Conservation (phyloP, 805 yeast genomes). For the Yarrowia yakushimensis region DNA sequence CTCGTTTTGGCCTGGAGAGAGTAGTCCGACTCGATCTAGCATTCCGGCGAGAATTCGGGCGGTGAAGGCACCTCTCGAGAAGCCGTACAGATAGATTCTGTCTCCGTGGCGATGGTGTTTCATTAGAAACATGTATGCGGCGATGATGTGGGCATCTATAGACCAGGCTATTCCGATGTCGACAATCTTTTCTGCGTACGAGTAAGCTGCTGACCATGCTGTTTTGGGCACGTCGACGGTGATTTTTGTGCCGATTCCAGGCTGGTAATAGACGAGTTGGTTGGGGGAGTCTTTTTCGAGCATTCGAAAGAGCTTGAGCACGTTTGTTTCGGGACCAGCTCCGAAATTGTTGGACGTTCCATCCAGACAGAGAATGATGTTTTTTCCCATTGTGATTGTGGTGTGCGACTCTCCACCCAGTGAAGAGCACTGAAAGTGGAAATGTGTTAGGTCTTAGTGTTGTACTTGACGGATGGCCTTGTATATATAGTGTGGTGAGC, state of each 20-base stretch:
- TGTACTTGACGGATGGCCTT: background rate
- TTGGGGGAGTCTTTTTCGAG: constrained; percentile 25
- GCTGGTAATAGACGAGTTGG: constrained; percentile 25
- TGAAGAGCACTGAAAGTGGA: background rate
- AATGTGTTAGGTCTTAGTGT: too few species aligned
- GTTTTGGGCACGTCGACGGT: constrained; percentile 16
- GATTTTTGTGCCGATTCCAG: constrained; percentile 16
- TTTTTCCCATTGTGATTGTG: constrained; percentile 25
- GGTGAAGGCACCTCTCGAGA: constrained; percentile 60
- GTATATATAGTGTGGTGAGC: background rate
- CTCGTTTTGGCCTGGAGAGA: constrained; percentile 51
- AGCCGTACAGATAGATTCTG: constrained; percentile 55
- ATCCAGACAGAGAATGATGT: constrained; percentile 26
- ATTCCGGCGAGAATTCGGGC: constrained; percentile 63
- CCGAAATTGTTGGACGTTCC: constrained; percentile 26
- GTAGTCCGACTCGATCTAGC: constrained; percentile 58
- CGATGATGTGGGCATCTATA: constrained; percentile 52
- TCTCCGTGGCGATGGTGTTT: constrained; percentile 49
- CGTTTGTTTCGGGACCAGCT: constrained; percentile 26
- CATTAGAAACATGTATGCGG: constrained; percentile 55
- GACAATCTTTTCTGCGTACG: constrained; percentile 25
- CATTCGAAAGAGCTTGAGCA: constrained; percentile 24
- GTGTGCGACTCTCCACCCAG: background rate
- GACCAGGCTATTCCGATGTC: constrained; percentile 53
- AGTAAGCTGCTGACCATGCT: background rate